Conservation (phyloP, 2,329 filamentous ascomycete species). For the Verticillium zaregamsianum region DNA sequence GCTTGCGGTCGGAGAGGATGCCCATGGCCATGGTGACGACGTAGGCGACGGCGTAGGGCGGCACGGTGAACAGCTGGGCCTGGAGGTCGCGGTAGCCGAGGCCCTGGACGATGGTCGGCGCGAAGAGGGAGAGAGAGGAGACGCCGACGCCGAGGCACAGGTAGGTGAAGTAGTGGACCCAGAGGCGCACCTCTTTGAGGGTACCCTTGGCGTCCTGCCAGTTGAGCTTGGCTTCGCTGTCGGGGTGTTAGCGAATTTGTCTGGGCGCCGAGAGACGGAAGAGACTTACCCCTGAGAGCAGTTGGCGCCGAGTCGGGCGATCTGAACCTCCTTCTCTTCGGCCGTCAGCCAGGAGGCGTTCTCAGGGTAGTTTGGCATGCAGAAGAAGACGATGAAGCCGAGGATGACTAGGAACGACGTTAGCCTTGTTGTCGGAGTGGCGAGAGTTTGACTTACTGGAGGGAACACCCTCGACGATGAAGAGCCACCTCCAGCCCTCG, state of each 20-base stretch:
- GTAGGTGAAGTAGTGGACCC: slow-evolving; percentile 54
- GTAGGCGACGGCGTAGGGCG: slow-evolving; percentile 27
- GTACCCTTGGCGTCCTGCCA: slow-evolving; percentile 67
- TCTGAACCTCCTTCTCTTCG: slow-evolving; percentile 12
- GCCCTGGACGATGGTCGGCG: slow-evolving; percentile 21
- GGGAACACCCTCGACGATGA: slow-evolving; percentile 35
- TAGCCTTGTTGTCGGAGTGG: neutral
- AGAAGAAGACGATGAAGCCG: slow-evolving; percentile 53
- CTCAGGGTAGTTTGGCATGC: slow-evolving; percentile 21
- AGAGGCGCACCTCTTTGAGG: slow-evolving; percentile 62
- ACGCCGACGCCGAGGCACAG: slow-evolving; percentile 50
- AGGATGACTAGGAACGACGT: slow-evolving; percentile 37
- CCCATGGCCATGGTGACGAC: slow-evolving; percentile 26
- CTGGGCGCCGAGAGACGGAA: neutral
- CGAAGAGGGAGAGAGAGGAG: slow-evolving; percentile 44
- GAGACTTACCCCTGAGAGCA: neutral
- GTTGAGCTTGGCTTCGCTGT: neutral
- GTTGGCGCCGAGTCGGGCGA: neutral
- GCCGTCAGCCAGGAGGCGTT: slow-evolving; percentile 20
- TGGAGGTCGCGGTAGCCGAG: slow-evolving; percentile 17
- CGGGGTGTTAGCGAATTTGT: neutral
- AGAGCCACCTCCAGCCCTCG: slow-evolving; percentile 49
- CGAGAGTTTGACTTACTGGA: neutral
- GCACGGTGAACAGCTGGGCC: slow-evolving; percentile 25
- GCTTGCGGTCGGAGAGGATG: slow-evolving; percentile 25